Conservation (phyloP, 768 basidiomycete species). For the Amyloporia xantha region DNA sequence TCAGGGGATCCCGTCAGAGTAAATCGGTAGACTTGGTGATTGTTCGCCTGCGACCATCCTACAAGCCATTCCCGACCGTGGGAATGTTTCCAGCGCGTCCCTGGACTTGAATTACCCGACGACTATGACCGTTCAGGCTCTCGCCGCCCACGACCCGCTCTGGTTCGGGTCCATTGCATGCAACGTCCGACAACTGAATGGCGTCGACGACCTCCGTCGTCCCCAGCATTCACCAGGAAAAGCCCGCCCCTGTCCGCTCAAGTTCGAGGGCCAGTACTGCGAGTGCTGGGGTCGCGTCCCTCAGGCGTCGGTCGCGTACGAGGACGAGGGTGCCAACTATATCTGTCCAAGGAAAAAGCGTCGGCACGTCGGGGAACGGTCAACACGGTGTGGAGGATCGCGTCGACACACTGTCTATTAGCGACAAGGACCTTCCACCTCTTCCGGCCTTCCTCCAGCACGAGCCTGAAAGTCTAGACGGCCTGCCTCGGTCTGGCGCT, state of each 20-base stretch:
- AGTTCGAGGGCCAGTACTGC: constrained; percentile 24
- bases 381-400: constrained; percentile 11
- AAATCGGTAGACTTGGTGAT: background rate
- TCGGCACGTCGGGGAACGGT: constrained; percentile 10
- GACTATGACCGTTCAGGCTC: background rate
- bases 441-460: constrained; percentile 11
- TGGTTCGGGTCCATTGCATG: constrained; percentile 16
- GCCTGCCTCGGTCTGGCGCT: background rate
- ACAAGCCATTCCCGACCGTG: background rate
- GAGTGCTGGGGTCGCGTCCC: constrained; percentile 18
- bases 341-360: constrained; percentile 19
- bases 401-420: constrained; percentile 5
- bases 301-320: constrained; percentile 27
- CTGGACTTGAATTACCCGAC: background rate
- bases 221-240: constrained; percentile 8
- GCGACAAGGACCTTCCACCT: constrained; percentile 14
- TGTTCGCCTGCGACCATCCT: background rate
- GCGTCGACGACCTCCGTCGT: constrained; percentile 23
- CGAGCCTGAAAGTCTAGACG: constrained; percentile 15
- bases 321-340: constrained; percentile 21
- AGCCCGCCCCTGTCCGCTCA: constrained; percentile 21
- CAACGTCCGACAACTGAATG: constrained; percentile 24
- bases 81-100: background rate
- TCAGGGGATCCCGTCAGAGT: background rate
- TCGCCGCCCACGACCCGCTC: constrained; percentile 2